These are phyloP conservation scores for Hygrocybe coccinea DNA, from an alignment of 768 basidiomycete genomes.

Conservation along the genomic window DNA sequence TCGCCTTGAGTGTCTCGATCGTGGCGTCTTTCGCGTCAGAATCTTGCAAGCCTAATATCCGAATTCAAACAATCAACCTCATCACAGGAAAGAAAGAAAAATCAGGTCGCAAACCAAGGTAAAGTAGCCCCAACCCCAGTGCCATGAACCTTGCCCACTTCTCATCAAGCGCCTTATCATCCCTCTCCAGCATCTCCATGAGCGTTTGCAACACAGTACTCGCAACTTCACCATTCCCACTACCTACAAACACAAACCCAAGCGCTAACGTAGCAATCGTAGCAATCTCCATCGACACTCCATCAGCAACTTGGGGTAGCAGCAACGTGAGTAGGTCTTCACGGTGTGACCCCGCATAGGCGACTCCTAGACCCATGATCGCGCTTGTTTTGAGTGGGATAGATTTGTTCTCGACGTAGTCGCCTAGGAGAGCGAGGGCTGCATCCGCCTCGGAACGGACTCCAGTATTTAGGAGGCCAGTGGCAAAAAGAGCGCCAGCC, in stretches of 20 bases:
- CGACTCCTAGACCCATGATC: constrained; percentile 88
- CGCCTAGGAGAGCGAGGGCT: constrained; percentile 83
- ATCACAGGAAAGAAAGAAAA: background rate
- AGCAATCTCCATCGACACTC: constrained; percentile 83
- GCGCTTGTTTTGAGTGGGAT: constrained; percentile 79
- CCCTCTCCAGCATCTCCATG: constrained; percentile 90
- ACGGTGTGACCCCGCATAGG: constrained; percentile 90
- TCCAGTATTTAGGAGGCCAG: constrained; percentile 84
- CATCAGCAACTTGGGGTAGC: constrained; percentile 80
- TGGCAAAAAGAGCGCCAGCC: constrained; percentile 93
- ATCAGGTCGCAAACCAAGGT: constrained; percentile 68
- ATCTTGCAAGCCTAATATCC: constrained; percentile 61
- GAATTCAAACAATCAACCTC: constrained; percentile 1
- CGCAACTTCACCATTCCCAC: constrained; percentile 89
- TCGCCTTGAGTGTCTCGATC: constrained; percentile 86
- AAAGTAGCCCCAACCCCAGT: constrained; percentile 84
- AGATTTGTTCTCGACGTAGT: constrained; percentile 85
- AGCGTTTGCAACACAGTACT: constrained; percentile 84
- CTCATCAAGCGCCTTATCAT: constrained; percentile 71
- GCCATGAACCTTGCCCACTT: constrained; percentile 94
- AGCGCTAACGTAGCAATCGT: constrained; percentile 82
- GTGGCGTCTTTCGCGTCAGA: constrained; percentile 86
- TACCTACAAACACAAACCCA: constrained; percentile 94
- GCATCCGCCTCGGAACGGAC: constrained; percentile 92
- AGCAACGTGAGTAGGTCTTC: constrained; percentile 76